phyloP scores from a whole-genome alignment of 257 asterid genomes.

The Solanum appendiculatum region DNA sequence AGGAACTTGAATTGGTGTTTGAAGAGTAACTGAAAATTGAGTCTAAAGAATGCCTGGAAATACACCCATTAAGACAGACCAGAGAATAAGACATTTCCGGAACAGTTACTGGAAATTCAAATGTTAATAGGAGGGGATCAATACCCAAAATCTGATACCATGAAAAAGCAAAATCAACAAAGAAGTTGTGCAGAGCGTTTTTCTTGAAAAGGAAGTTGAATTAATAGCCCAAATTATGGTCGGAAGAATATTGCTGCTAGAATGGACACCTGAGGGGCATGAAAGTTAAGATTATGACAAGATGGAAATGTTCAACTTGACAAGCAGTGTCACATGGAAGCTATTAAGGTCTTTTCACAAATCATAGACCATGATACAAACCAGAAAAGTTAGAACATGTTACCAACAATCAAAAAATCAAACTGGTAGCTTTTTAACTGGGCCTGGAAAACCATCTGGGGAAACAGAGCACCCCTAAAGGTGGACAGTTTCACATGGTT shows the following conservation, averaged over 20 bases:
- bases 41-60: not conserved
- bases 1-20: not conserved
- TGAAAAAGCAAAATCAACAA: not conserved
- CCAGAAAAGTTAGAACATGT: not conserved
- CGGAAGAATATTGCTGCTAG: not conserved
- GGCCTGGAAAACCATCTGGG: not conserved
- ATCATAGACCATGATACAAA: not conserved
- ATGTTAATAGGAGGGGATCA: not conserved
- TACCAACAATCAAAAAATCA: not conserved
- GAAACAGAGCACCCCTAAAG: not conserved
- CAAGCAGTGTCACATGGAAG: not conserved
- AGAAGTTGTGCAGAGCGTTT: not conserved
- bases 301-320: not conserved
- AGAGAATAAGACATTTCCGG: not conserved
- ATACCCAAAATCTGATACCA: not conserved
- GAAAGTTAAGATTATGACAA: not conserved
- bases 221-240: not conserved
- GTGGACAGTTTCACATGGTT: not conserved
- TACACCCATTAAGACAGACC: not conserved
- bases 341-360: not conserved
- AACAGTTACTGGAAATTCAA: not conserved
- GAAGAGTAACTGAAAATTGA: not conserved
- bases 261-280: not conserved
- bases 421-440: not conserved
- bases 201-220: not conserved